Percentiles rank a stretch among this genome's conserved stretches.
phyloP scores from a whole-genome alignment of 257 asterid species.

The Nicotiana otophora region DNA sequence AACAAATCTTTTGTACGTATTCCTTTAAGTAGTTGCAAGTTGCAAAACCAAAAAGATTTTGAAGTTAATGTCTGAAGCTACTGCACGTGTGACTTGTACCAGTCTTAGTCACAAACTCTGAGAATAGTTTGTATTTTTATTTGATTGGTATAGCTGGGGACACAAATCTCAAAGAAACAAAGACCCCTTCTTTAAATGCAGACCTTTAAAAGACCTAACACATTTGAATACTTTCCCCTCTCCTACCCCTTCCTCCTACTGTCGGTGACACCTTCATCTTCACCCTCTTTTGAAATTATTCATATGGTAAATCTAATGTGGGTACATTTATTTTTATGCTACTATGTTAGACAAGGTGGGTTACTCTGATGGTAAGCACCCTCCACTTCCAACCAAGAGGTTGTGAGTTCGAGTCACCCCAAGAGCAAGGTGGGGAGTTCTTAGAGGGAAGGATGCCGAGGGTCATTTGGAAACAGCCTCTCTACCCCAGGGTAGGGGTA shows the following conservation, averaged over 20 bases:
- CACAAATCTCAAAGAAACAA: constrained; percentile 48
- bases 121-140: constrained; percentile 3
- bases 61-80: constrained; percentile 23
- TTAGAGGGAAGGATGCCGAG: too few relatives aligned
- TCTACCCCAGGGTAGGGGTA: too few relatives aligned
- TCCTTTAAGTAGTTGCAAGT: background rate
- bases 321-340: background rate
- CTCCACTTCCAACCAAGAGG: too few relatives aligned
- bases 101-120: background rate
- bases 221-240: constrained; percentile 19
- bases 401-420: too few relatives aligned
- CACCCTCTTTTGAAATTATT: background rate
- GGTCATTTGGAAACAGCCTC: too few relatives aligned
- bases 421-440: too few relatives aligned
- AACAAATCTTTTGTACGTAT: constrained; percentile 3
- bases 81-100: constrained; percentile 68
- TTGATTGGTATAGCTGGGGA: constrained; percentile 2
- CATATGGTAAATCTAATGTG: background rate
- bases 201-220: constrained; percentile 45
- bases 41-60: constrained; percentile 6
- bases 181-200: constrained; percentile 27
- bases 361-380: too few relatives aligned
- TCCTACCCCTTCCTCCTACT: constrained; percentile 36
- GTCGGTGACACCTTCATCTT: constrained; percentile 47
- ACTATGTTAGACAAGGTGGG: too few relatives aligned